Conservation (phyloP, 257 asterid species). For the Leonotis leonurus region DNA sequence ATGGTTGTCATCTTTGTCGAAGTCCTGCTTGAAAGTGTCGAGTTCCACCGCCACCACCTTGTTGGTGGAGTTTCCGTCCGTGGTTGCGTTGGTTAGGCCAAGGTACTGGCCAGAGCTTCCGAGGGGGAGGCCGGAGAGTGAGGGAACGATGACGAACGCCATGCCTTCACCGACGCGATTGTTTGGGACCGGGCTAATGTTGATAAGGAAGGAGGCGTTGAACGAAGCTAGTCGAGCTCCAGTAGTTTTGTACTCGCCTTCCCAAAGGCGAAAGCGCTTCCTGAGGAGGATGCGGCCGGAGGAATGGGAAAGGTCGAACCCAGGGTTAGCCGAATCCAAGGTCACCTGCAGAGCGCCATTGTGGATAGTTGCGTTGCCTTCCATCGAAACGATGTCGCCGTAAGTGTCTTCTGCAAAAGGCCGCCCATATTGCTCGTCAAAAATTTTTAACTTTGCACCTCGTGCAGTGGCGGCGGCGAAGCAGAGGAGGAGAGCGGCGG, state of each 20-base stretch:
- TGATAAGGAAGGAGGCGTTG: conserved; percentile 64
- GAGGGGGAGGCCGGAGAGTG: conserved; percentile 24
- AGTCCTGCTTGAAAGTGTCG: conserved; percentile 60
- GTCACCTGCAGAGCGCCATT: conserved; percentile 65
- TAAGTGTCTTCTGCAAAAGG: neutral
- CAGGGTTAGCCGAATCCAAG: conserved; percentile 33
- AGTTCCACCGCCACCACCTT: conserved; percentile 68
- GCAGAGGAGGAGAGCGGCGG: conserved; percentile 14
- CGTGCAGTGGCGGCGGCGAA: conserved; percentile 13
- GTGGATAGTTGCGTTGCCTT: conserved; percentile 28
- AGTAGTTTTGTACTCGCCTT: neutral
- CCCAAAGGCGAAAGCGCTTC: conserved; percentile 54
- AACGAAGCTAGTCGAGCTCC: conserved; percentile 39
- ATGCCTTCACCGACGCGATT: conserved; percentile 51
- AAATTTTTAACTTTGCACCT: conserved; percentile 23
- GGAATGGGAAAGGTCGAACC: conserved; percentile 1
- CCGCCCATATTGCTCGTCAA: neutral
- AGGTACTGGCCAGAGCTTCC: conserved; percentile 59
- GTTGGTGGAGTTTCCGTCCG: conserved; percentile 42
- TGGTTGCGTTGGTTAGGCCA: conserved; percentile 60
- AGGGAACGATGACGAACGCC: conserved; percentile 57
- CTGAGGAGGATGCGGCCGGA: conserved; percentile 51
- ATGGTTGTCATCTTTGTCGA: conserved; percentile 78
- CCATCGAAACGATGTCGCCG: neutral
- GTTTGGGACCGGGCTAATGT: conserved; percentile 28